phyloP scores from a whole-genome alignment of 2,329 filamentous ascomycete genomes.

The Beauveria asiatica region DNA sequence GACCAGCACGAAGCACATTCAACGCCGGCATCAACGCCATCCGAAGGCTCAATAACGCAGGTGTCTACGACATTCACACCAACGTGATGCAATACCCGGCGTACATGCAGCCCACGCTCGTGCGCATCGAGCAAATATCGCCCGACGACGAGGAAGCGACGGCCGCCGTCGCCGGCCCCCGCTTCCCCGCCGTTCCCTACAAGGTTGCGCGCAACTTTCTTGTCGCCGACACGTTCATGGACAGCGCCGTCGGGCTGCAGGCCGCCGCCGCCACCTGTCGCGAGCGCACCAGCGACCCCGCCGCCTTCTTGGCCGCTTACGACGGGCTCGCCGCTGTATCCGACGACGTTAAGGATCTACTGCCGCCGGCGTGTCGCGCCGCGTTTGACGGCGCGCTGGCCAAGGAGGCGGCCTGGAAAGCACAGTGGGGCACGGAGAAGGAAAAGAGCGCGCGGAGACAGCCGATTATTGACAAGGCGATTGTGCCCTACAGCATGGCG shows the following conservation, averaged over 20 bases:
- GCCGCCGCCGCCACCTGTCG: constrained; percentile 36
- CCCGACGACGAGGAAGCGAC: constrained; percentile 27
- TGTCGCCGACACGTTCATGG: constrained; percentile 46
- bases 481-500: constrained; percentile 48
- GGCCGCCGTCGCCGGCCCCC: constrained; percentile 20
- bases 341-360: constrained; percentile 55
- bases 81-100: constrained; percentile 83
- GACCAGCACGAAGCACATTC: constrained; percentile 56
- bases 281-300: constrained; percentile 31
- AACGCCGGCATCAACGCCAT: constrained; percentile 65
- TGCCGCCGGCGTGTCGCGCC: constrained; percentile 61
- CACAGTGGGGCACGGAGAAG: constrained; percentile 62
- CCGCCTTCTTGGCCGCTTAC: constrained; percentile 43
- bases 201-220: constrained; percentile 48
- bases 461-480: constrained; percentile 55
- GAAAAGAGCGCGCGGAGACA: constrained; percentile 42
- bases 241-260: constrained; percentile 41
- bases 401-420: constrained; percentile 64
- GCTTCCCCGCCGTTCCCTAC: constrained; percentile 40
- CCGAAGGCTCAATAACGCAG: constrained; percentile 60
- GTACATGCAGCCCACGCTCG: constrained; percentile 83
- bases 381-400: constrained; percentile 62
- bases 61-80: constrained; percentile 89
- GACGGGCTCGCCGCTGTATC: constrained; percentile 55
- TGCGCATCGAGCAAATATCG: constrained; percentile 66